Evolutionary conservation across 139 green algal species (phyloP), one percentile per base, ranked within the genome.

Genomic region (Mesotaenium endlicherianum): DNA sequence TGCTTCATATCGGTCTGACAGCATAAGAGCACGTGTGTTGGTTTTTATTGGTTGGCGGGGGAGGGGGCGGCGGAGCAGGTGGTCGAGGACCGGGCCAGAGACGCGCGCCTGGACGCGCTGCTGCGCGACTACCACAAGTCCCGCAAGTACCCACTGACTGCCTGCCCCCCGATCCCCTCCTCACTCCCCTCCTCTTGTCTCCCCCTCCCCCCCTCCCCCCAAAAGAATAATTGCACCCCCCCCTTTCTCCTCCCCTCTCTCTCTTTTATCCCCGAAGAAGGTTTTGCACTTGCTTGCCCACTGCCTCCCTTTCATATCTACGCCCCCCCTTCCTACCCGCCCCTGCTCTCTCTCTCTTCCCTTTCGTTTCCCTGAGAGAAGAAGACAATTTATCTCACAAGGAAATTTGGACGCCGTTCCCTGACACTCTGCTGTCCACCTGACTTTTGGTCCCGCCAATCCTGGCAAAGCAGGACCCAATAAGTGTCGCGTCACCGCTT

Each of bases 81-180:
- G 67, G 91, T 98, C n/a, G 95, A 98, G 20, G 89, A 80, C n/a
- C 31, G 55, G 0, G 80, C 70, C 6, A 88, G 94, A 2, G 94
- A 97, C 60, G 75, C 74, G 8, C 86, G 91, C 14, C 89, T 98
- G 83, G 77, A 94, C 47, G 81, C 91, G 59, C 89, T 98, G 81
- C 88, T 98, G 72, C 31, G 84, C 20, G 81, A 96, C 89, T 89
- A 97, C 91, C 94, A 97, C 53, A 90, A 71, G 55, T 17, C 91
- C 93, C 86, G 75, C 38, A 82, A 82, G 75, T 78, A 68, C 20
- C 20, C 8, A 80, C 11, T 80, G 70, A 8, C 14, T 74, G 8
- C 8, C 14, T 72, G 60, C 11, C 11, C 11, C 8, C 47, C 47
- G 11, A 57, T 26, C 8, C 11, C 11, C 8, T 11, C 8, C 8